Conservation (phyloP, 441 rosid genomes). For the Mallotus japonicus region DNA sequence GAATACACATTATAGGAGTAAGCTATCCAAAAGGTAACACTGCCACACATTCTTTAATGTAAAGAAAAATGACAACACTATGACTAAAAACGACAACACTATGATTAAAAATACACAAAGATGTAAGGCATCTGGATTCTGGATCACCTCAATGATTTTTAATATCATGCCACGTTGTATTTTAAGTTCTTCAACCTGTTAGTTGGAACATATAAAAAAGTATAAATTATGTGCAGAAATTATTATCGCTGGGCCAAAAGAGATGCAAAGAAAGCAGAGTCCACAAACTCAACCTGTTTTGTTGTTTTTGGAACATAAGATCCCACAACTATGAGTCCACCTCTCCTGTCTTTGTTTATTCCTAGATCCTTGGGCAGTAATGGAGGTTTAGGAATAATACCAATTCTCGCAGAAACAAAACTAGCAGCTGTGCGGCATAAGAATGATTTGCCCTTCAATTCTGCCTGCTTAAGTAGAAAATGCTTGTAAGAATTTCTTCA, state of each 20-base stretch:
- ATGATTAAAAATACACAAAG: slow-evolving; percentile 12
- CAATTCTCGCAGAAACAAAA: slow-evolving; percentile 87
- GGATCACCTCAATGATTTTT: slow-evolving; percentile 71
- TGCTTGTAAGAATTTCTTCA: slow-evolving; percentile 19
- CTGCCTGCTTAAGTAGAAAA: slow-evolving; percentile 65
- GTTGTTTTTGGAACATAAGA: slow-evolving; percentile 98
- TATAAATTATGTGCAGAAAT: background rate
- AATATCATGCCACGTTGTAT: slow-evolving; percentile 55
- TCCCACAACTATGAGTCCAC: slow-evolving; percentile 90
- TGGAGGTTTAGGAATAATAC: slow-evolving; percentile 77
- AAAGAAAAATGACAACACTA: slow-evolving; percentile 14
- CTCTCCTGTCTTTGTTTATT: slow-evolving; percentile 52
- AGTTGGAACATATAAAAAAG: background rate
- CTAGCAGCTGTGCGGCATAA: slow-evolving; percentile 96
- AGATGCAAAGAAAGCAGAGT: slow-evolving; percentile 19
- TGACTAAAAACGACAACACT: slow-evolving; percentile 1
- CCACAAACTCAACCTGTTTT: slow-evolving; percentile 59
- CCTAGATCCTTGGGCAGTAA: slow-evolving; percentile 79
- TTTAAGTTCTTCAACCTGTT: slow-evolving; percentile 84
- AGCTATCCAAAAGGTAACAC: background rate
- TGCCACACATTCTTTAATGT: background rate
- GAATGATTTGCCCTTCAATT: slow-evolving; percentile 76
- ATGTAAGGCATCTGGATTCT: slow-evolving; percentile 22
- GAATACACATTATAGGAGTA: too few relatives aligned
- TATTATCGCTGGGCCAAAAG: slow-evolving; percentile 4